A percentile compares a stretch with the other conserved stretches of the same genome.
Conservation (phyloP, 2,329 filamentous ascomycete genomes). For the Colletotrichum brevisporum region DNA sequence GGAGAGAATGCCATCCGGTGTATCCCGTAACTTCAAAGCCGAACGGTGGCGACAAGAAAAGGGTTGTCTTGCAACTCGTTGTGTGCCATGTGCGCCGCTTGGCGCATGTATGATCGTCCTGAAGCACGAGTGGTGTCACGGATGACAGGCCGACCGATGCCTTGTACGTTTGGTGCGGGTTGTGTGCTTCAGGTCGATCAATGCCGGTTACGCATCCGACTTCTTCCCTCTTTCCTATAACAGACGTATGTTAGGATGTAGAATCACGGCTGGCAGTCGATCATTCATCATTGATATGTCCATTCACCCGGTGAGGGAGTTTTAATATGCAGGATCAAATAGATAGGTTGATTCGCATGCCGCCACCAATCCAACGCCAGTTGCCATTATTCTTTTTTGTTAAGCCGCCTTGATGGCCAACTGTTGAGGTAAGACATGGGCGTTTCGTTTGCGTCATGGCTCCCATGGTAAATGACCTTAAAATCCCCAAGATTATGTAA, state of each 20-base stretch:
- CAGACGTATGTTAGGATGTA: not conserved
- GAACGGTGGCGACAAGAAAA: not conserved
- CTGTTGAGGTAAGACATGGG: not conserved
- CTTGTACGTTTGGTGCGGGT: slow-evolving; percentile 13
- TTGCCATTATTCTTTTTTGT: too few species aligned
- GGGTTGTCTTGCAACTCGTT: slow-evolving; percentile 27
- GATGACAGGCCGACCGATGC: slow-evolving; percentile 33
- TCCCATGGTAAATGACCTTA: slow-evolving; percentile 6
- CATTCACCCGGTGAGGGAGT: slow-evolving; percentile 1
- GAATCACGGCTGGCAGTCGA: slow-evolving; percentile 15
- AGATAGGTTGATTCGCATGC: not conserved
- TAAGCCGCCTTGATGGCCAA: not conserved
- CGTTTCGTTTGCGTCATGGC: slow-evolving; percentile 16
- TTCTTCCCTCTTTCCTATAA: not conserved
- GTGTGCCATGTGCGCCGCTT: slow-evolving; percentile 39
- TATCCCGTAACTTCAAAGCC: slow-evolving; percentile 22
- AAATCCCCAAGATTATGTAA: slow-evolving; percentile 12
- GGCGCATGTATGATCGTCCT: slow-evolving; percentile 41
- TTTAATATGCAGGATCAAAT: not conserved
- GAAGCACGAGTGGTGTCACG: slow-evolving; percentile 42
- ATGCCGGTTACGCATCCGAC: slow-evolving; percentile 31
- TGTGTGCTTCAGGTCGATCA: slow-evolving; percentile 35
- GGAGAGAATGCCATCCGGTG: slow-evolving; percentile 38
- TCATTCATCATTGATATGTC: slow-evolving; percentile 23
- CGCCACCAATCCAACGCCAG: not conserved